These are phyloP conservation scores for Fusarium bulbicola DNA, from an alignment of 2,329 filamentous ascomycete genomes.

Conservation along the genomic window DNA sequence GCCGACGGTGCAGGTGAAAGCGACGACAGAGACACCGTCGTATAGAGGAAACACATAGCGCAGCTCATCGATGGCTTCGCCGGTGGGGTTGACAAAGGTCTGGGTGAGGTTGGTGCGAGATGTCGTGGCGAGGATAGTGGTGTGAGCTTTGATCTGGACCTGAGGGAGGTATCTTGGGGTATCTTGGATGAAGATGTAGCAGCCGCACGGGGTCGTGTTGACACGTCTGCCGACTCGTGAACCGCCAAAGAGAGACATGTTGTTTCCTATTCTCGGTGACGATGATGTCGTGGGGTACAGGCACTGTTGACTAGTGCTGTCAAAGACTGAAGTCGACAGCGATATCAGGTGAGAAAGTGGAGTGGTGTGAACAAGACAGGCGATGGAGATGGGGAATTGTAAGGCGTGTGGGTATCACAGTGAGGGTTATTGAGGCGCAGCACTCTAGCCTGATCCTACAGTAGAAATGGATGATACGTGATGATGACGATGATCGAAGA, in stretches of 20 bases:
- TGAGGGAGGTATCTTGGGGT: conserved; percentile 63
- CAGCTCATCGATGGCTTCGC: conserved; percentile 53
- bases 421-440: background rate
- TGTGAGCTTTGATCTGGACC: conserved; percentile 64
- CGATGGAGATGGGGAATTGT: fast-evolving
- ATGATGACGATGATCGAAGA: background rate
- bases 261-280: background rate
- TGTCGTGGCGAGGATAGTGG: conserved; percentile 66
- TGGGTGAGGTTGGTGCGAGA: conserved; percentile 61
- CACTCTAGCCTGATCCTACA: background rate
- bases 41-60: conserved; percentile 77
- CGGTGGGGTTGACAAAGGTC: conserved; percentile 68
- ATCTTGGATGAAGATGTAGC: conserved; percentile 43
- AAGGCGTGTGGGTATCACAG: too few relatives aligned
- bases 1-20: conserved; percentile 72
- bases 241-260: conserved; percentile 1
- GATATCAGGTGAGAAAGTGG: background rate
- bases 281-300: background rate
- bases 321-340: background rate
- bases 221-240: too few relatives aligned
- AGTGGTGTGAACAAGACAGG: too few relatives aligned
- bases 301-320: background rate
- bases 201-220: conserved; percentile 43
- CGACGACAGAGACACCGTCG: conserved; percentile 75
- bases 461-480: background rate